phyloP scores from a whole-genome alignment of 257 asterid species.

The Henckelia pumila region DNA sequence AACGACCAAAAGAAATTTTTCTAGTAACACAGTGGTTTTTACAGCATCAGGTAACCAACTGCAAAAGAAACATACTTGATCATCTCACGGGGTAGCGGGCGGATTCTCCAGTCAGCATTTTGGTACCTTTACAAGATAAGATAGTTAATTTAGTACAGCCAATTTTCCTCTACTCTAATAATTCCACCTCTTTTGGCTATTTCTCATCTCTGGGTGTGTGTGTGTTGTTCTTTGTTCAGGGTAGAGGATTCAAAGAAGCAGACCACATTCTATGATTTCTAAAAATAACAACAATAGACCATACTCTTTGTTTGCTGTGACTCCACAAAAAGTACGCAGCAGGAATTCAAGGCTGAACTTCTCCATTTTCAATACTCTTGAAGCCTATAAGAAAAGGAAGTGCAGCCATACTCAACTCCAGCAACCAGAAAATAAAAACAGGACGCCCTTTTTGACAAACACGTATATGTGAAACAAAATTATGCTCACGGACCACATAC shows the following conservation, averaged over 20 bases:
- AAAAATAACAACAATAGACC: constrained; percentile 33
- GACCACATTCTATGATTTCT: constrained; percentile 23
- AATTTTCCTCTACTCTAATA: neutral
- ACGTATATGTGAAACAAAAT: too few relatives aligned
- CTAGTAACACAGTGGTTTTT: neutral
- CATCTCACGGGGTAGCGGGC: constrained; percentile 91
- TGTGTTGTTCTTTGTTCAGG: constrained; percentile 22
- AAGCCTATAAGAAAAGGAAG: constrained; percentile 57
- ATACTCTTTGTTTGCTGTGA: constrained; percentile 89
- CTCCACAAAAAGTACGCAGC: constrained; percentile 82
- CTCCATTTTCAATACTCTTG: constrained; percentile 90
- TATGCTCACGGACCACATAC: neutral
- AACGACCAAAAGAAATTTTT: neutral
- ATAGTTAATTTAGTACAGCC: neutral
- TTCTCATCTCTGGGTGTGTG: neutral
- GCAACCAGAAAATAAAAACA: constrained; percentile 13
- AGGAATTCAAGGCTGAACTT: constrained; percentile 81
- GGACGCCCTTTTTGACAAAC: neutral
- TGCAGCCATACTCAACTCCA: constrained; percentile 23
- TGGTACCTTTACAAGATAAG: constrained; percentile 54
- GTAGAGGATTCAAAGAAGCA: constrained; percentile 15
- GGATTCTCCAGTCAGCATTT: constrained; percentile 96
- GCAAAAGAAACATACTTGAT: constrained; percentile 49
- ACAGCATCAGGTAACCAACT: constrained; percentile 2
- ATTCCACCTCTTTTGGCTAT: neutral